These are phyloP conservation scores for Colletotrichum lentis DNA, from an alignment of 2,329 filamentous ascomycete species.

Conservation along the genomic window DNA sequence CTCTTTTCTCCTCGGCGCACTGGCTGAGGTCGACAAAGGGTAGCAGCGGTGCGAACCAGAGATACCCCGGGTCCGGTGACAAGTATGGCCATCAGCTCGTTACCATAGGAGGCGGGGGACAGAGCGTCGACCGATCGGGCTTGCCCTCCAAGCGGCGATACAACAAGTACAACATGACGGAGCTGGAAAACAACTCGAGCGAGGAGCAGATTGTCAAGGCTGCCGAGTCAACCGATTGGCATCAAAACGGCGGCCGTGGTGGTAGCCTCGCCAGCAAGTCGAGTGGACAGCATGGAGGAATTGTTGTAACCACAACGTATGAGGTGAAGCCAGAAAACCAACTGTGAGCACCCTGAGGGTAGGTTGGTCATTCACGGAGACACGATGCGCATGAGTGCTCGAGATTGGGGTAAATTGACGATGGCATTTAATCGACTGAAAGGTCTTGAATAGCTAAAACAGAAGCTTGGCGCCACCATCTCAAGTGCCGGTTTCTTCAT, in stretches of 20 bases:
- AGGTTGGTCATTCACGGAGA: not conserved
- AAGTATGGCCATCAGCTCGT: slow-evolving; percentile 42
- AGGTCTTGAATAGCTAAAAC: too few species aligned
- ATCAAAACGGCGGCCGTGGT: not conserved
- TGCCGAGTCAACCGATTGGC: slow-evolving; percentile 28
- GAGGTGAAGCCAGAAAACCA: slow-evolving; percentile 23
- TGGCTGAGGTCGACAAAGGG: slow-evolving; percentile 48
- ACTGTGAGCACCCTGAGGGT: not conserved
- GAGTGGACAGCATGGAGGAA: slow-evolving; percentile 20
- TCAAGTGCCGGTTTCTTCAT: too few species aligned
- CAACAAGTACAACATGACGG: slow-evolving; percentile 36
- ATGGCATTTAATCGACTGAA: not conserved
- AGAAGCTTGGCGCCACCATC: too few species aligned
- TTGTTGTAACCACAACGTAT: slow-evolving; percentile 26
- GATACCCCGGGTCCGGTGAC: slow-evolving; percentile 41
- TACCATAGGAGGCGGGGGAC: slow-evolving; percentile 42
- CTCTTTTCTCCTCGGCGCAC: slow-evolving; percentile 47
- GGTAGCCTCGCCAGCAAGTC: slow-evolving; percentile 12
- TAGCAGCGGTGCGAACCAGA: slow-evolving; percentile 42
- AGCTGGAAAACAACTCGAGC: slow-evolving; percentile 45
- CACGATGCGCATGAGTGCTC: not conserved
- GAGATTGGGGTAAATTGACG: not conserved
- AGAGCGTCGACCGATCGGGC: slow-evolving; percentile 20
- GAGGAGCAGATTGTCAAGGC: slow-evolving; percentile 45
- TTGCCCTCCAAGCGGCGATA: slow-evolving; percentile 22